Percentiles rank a stretch among this genome's conserved stretches.
Conservation (phyloP, 2,329 filamentous ascomycete genomes). For the Trichoderma sp. region DNA sequence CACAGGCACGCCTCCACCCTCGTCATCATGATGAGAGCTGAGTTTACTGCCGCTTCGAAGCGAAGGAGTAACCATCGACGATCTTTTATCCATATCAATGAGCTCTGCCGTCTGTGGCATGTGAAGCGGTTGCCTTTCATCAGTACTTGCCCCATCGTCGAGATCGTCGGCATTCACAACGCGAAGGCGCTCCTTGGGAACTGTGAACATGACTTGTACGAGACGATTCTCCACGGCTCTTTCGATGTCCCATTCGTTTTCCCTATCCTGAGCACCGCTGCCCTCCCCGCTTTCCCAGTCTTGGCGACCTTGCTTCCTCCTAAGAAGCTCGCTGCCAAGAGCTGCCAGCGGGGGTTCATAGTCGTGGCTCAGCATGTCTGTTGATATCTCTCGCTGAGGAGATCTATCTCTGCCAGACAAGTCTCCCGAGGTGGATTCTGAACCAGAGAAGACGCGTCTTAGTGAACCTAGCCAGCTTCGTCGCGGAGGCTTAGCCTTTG, state of each 20-base stretch:
- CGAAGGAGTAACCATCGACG: background rate
- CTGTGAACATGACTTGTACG: constrained; percentile 88
- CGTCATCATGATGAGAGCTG: constrained; percentile 12
- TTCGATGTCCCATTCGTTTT: constrained; percentile 77
- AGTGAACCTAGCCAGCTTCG: constrained; percentile 68
- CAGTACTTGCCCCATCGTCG: constrained; percentile 31
- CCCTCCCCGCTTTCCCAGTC: constrained; percentile 48
- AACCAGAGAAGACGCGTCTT: constrained; percentile 57
- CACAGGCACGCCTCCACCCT: constrained; percentile 15
- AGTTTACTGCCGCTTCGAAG: constrained; percentile 8
- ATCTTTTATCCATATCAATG: constrained; percentile 36
- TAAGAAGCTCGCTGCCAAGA: constrained; percentile 47
- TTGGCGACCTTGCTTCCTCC: constrained; percentile 53
- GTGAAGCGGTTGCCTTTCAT: constrained; percentile 26
- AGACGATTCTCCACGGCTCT: constrained; percentile 65
- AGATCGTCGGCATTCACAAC: constrained; percentile 79
- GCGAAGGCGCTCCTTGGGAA: constrained; percentile 77
- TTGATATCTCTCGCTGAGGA: constrained; percentile 30
- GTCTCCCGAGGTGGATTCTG: constrained; percentile 33
- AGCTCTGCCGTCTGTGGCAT: constrained; percentile 38
- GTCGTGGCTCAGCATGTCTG: constrained; percentile 37
- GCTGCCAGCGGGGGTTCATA: constrained; percentile 45
- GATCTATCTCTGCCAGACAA: constrained; percentile 29
- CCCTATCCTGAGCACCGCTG: constrained; percentile 29
- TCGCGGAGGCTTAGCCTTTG: constrained; percentile 52